Percentiles rank a stretch among this genome's conserved stretches.
Conservation (phyloP, 352 stramenopile species). For the Phytophthora colocasiae region DNA sequence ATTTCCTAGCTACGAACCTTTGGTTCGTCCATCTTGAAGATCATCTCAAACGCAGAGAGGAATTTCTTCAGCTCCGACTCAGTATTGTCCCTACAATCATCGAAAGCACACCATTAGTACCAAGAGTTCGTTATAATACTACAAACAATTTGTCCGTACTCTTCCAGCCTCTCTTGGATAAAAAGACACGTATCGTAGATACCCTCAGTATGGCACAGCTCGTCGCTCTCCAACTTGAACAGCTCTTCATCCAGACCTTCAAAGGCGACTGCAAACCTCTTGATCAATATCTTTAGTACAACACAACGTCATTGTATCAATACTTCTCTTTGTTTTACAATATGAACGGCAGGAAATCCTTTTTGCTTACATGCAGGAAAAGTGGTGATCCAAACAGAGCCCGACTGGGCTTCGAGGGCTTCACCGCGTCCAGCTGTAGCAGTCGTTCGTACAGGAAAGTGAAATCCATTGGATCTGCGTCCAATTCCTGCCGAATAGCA, state of each 20-base stretch:
- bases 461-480: constrained; percentile 48
- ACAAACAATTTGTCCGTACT: constrained; percentile 49
- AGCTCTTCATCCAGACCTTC: constrained; percentile 57
- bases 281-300: constrained; percentile 54
- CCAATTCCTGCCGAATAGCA: constrained; percentile 57
- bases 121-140: neutral
- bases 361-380: constrained; percentile 57
- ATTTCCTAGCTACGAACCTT: constrained; percentile 47
- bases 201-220: constrained; percentile 63
- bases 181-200: constrained; percentile 60
- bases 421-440: constrained; percentile 54
- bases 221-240: constrained; percentile 78
- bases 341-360: neutral
- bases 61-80: constrained; percentile 51
- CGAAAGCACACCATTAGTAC: neutral
- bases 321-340: neutral
- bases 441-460: constrained; percentile 75
- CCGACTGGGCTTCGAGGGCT: constrained; percentile 38
- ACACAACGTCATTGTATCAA: constrained; percentile 1
- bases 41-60: constrained; percentile 47
- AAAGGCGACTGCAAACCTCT: constrained; percentile 66
- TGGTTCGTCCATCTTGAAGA: constrained; percentile 70
- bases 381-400: constrained; percentile 67
- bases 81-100: constrained; percentile 21
- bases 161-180: constrained; percentile 53